Conservation (phyloP, 1,284 basidiomycete species). For the Rhodofomes roseus region DNA sequence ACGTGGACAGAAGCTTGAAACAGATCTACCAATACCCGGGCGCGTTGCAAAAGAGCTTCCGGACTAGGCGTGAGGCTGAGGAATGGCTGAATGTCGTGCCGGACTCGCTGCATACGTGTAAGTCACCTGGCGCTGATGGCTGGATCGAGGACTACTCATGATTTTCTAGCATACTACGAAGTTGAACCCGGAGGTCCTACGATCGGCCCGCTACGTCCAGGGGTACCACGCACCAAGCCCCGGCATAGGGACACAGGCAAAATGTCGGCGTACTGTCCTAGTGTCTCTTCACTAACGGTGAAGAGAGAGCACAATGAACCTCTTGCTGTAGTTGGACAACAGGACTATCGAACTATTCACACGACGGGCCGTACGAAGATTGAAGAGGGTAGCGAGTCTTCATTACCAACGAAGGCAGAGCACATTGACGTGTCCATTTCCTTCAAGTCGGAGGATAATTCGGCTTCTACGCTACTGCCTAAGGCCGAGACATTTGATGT, state of each 20-base stretch:
- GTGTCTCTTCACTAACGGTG: too few species aligned
- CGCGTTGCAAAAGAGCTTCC: constrained; percentile 44
- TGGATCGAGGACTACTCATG: background rate
- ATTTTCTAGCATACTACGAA: too few species aligned
- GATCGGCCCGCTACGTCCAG: too few species aligned
- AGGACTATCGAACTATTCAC: background rate
- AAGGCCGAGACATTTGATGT: background rate
- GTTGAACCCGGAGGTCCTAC: too few species aligned
- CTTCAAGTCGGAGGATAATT: background rate
- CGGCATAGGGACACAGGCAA: too few species aligned
- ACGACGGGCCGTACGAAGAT: too few species aligned
- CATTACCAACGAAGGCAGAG: background rate
- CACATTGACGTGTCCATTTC: background rate
- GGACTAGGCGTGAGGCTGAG: constrained; percentile 37
- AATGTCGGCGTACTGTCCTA: too few species aligned
- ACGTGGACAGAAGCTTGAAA: constrained; percentile 48
- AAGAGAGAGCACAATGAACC: too few species aligned
- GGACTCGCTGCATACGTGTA: background rate
- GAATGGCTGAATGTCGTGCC: constrained; percentile 34
- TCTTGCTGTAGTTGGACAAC: background rate
- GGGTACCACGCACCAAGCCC: too few species aligned
- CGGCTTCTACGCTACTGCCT: too few species aligned
- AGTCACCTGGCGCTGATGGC: background rate
- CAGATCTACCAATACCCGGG: constrained; percentile 15
- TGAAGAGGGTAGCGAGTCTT: too few species aligned